Evolutionary conservation across 192 early-diverging fungal species (phyloP).

Genomic region (Coemansia sp.): DNA sequence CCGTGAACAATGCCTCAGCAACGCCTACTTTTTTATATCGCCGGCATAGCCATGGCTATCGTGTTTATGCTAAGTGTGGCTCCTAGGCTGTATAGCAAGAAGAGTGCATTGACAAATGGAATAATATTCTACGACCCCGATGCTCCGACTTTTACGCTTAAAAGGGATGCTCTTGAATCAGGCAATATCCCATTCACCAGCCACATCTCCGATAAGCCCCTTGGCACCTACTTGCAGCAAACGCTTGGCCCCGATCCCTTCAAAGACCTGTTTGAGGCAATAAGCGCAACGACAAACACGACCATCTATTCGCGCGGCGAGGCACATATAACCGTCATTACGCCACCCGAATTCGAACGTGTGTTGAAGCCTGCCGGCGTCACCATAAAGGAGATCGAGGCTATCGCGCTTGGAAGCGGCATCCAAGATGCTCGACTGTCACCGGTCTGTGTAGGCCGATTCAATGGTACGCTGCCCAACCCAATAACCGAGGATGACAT

Average conservation of each 20-base stretch:
- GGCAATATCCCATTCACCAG: constrained; percentile 51
- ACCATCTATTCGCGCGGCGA: constrained; percentile 61
- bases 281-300: constrained; percentile 52
- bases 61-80: not conserved
- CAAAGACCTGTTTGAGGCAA: constrained; percentile 51
- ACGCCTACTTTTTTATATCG: not conserved
- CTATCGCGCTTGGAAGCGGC: constrained; percentile 51
- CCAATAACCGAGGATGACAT: constrained; percentile 15
- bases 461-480: constrained; percentile 43
- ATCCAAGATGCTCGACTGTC: constrained; percentile 62
- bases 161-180: constrained; percentile 45
- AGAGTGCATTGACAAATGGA: not conserved
- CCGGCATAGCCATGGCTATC: not conserved
- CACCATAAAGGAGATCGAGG: constrained; percentile 68
- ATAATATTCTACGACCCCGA: constrained; percentile 43
- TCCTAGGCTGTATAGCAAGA: not conserved
- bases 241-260: constrained; percentile 63
- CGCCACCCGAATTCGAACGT: constrained; percentile 66
- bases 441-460: constrained; percentile 66
- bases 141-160: constrained; percentile 38
- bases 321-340: constrained; percentile 71
- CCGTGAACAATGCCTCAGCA: not conserved
- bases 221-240: constrained; percentile 62
- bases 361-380: constrained; percentile 61
- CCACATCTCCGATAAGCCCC: constrained; percentile 39